A percentile compares a stretch with the other conserved stretches of the same genome.
Evolutionary conservation across 2,329 filamentous ascomycete genomes (phyloP).

Genomic region (Pseudogymnoascus sp.): DNA sequence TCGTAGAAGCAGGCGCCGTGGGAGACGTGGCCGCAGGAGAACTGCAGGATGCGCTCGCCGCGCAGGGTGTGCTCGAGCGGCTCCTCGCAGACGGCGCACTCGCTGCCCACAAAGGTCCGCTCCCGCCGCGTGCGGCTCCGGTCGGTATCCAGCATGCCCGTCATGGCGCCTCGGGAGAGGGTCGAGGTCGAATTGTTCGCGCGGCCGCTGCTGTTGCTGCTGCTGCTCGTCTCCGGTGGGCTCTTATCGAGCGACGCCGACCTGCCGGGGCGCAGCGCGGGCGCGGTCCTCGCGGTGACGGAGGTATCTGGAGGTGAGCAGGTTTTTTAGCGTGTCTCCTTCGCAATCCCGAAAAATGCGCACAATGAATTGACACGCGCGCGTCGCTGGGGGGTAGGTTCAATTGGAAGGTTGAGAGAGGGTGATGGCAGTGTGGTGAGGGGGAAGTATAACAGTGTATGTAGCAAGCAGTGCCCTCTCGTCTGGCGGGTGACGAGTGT

Average conservation of each 20-base stretch:
- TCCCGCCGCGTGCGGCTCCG: constrained; percentile 75
- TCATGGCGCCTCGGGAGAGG: constrained; percentile 36
- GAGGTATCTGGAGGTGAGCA: constrained; percentile 5
- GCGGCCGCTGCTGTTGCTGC: not conserved
- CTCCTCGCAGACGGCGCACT: constrained; percentile 95
- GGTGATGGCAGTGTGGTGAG: not conserved
- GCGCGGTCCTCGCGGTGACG: not conserved
- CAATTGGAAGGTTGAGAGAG: not conserved
- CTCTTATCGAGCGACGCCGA: not conserved
- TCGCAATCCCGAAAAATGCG: not conserved
- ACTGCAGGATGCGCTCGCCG: constrained; percentile 89
- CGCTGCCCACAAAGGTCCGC: constrained; percentile 88
- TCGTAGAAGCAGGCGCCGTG: constrained; percentile 99
- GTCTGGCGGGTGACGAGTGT: not conserved
- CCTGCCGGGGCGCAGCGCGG: not conserved
- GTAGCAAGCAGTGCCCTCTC: not conserved
- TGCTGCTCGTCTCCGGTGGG: not conserved
- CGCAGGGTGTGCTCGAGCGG: constrained; percentile 90
- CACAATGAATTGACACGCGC: not conserved
- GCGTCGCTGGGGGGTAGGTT: not conserved
- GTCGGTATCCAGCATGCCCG: constrained; percentile 66
- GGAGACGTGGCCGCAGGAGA: constrained; percentile 93
- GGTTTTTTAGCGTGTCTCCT: not conserved
- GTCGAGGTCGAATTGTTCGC: not conserved
- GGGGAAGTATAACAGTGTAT: not conserved